Percentiles rank a stretch among this genome's conserved stretches.
phyloP scores from a whole-genome alignment of 2,329 filamentous ascomycete species.

The Ophiostoma montium region DNA sequence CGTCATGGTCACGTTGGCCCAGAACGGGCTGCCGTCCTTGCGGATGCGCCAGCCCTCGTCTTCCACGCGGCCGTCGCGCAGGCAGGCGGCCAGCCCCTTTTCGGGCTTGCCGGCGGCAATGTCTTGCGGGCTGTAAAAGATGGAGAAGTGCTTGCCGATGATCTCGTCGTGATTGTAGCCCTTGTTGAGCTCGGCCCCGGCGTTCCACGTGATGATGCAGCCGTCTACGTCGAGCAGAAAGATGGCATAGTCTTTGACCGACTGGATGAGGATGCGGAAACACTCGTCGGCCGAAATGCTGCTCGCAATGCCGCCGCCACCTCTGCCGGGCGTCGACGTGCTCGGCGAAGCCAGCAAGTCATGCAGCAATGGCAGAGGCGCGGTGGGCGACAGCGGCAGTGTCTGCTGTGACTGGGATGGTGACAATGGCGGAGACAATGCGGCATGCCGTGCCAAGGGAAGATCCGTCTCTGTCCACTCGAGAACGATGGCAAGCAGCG shows the following conservation, averaged over 20 bases:
- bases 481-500: background rate
- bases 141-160: conserved; percentile 42
- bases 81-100: conserved; percentile 34
- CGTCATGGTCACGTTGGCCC: conserved; percentile 47
- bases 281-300: conserved; percentile 24
- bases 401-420: background rate
- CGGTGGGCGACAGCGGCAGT: background rate
- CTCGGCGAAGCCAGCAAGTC: too few species aligned
- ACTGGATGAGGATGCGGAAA: conserved; percentile 47
- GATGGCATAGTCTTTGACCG: conserved; percentile 48
- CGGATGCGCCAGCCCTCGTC: conserved; percentile 47
- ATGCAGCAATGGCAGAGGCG: background rate
- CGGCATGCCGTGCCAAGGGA: background rate
- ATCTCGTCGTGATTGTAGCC: conserved; percentile 40
- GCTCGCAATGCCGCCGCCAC: background rate
- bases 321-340: background rate
- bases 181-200: conserved; percentile 39
- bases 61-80: conserved; percentile 40
- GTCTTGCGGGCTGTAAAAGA: conserved; percentile 41
- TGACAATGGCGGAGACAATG: background rate
- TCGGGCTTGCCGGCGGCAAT: conserved; percentile 32
- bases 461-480: background rate
- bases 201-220: conserved; percentile 44
- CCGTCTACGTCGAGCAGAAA: conserved; percentile 44
- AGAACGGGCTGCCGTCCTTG: conserved; percentile 43